These are phyloP conservation scores for Paraglomus occultum DNA, from an alignment of 192 early-diverging fungal genomes.

Conservation along the genomic window DNA sequence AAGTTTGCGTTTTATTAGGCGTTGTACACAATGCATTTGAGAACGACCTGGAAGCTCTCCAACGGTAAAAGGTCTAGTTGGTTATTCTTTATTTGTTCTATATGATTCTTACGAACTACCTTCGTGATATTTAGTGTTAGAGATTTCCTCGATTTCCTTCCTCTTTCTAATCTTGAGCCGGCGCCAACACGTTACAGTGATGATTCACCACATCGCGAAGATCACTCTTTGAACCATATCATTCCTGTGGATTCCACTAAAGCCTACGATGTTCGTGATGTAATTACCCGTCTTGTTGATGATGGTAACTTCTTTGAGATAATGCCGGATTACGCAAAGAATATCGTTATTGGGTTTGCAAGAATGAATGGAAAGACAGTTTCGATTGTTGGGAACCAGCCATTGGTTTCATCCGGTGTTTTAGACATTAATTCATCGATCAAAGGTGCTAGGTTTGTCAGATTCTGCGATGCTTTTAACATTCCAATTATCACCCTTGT, in stretches of 20 bases:
- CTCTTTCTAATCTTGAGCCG: conserved; percentile 76
- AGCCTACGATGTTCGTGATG: conserved; percentile 95
- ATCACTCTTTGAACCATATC: conserved; percentile 79
- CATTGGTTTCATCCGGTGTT: conserved; percentile 91
- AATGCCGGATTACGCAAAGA: conserved; percentile 86
- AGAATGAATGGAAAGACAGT: conserved; percentile 84
- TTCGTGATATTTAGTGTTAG: conserved; percentile 49
- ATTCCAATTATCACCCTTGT: conserved; percentile 93
- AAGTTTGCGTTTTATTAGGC: background rate
- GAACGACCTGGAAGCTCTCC: conserved; percentile 90
- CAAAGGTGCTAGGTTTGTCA: conserved; percentile 94
- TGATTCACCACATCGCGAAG: conserved; percentile 66
- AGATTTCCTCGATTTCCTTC: conserved; percentile 86
- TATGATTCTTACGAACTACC: background rate
- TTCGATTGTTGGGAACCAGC: conserved; percentile 92
- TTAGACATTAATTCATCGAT: conserved; percentile 93
- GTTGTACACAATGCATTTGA: conserved; percentile 93
- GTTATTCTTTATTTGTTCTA: conserved; percentile 3
- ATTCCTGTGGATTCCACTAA: conserved; percentile 87
- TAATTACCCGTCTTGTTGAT: conserved; percentile 80
- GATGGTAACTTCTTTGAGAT: conserved; percentile 89
- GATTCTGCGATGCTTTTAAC: conserved; percentile 96
- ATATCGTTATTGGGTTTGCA: conserved; percentile 89
- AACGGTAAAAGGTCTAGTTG: conserved; percentile 39
- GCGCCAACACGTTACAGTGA: conserved; percentile 61